phyloP scores from a whole-genome alignment of 139 green algal genomes.

The Closterium sp. region DNA sequence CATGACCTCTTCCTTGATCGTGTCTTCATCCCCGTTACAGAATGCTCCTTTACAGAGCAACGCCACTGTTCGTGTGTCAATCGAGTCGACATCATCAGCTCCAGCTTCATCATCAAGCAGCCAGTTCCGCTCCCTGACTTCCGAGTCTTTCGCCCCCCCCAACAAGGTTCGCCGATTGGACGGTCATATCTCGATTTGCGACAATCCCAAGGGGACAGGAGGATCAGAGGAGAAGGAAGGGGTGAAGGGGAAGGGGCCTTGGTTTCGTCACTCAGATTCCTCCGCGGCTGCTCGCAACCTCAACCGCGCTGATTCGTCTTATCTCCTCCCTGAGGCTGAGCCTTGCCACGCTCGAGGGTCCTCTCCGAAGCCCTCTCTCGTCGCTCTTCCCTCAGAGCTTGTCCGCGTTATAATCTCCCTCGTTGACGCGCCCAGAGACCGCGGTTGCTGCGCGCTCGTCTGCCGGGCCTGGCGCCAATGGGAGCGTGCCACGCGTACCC shows the following conservation, averaged over 20 bases:
- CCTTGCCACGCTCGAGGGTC: not conserved
- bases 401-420: conserved; percentile 11
- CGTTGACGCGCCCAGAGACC: conserved; percentile 15
- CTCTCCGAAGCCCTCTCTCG: conserved; percentile 2
- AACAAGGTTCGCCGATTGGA: not conserved
- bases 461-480: conserved; percentile 31
- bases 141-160: not conserved
- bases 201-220: not conserved
- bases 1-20: not conserved
- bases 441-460: conserved; percentile 20
- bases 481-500: conserved; percentile 25
- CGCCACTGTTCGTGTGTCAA: not conserved
- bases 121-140: not conserved
- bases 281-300: not conserved
- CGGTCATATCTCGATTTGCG: not conserved
- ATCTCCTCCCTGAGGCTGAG: not conserved
- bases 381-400: conserved; percentile 5
- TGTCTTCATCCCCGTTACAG: not conserved
- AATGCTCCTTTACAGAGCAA: not conserved
- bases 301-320: not conserved
- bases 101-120: not conserved
- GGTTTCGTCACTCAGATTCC: not conserved
- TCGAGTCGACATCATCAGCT: not conserved
- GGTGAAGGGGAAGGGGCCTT: not conserved
- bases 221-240: not conserved